Conservation (phyloP, 2,329 filamentous ascomycete species). For the Beauveria varroae region DNA sequence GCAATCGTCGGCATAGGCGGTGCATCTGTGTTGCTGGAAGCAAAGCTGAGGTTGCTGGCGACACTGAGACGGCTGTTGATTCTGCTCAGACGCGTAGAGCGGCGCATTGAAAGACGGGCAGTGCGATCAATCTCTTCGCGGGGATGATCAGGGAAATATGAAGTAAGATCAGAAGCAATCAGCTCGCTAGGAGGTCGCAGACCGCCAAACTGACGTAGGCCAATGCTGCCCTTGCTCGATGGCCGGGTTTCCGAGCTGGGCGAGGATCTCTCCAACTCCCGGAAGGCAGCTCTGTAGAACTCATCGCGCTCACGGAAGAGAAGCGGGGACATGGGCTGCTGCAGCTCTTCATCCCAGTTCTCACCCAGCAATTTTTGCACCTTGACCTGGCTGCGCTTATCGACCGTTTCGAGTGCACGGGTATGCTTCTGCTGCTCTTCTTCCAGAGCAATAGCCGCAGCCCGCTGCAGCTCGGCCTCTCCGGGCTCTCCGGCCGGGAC, state of each 20-base stretch:
- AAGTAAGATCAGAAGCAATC: slow-evolving; percentile 91
- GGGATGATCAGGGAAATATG: slow-evolving; percentile 94
- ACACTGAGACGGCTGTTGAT: slow-evolving; percentile 90
- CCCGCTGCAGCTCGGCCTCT: slow-evolving; percentile 75
- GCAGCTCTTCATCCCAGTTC: slow-evolving; percentile 70
- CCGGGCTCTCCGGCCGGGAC: slow-evolving; percentile 91
- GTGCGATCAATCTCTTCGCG: slow-evolving; percentile 94
- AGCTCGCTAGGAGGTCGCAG: slow-evolving; percentile 91
- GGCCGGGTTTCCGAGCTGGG: slow-evolving; percentile 35
- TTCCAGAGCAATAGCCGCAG: slow-evolving; percentile 82
- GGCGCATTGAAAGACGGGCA: slow-evolving; percentile 82
- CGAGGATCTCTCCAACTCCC: slow-evolving; percentile 50
- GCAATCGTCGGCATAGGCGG: slow-evolving; percentile 94
- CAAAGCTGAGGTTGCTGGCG: slow-evolving; percentile 86
- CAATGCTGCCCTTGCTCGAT: slow-evolving; percentile 38
- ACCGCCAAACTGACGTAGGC: slow-evolving; percentile 78
- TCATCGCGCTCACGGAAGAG: slow-evolving; percentile 64
- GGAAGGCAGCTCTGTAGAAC: slow-evolving; percentile 53
- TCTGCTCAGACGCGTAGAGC: slow-evolving; percentile 84
- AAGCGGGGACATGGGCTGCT: slow-evolving; percentile 79
- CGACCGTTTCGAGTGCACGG: slow-evolving; percentile 54
- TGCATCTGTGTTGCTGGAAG: slow-evolving; percentile 85
- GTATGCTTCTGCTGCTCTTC: slow-evolving; percentile 70
- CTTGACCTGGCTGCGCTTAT: slow-evolving; percentile 76
- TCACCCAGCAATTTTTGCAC: slow-evolving; percentile 85